Conservation (phyloP, 2,329 filamentous ascomycete species). For the Lecanosticta acicola region DNA sequence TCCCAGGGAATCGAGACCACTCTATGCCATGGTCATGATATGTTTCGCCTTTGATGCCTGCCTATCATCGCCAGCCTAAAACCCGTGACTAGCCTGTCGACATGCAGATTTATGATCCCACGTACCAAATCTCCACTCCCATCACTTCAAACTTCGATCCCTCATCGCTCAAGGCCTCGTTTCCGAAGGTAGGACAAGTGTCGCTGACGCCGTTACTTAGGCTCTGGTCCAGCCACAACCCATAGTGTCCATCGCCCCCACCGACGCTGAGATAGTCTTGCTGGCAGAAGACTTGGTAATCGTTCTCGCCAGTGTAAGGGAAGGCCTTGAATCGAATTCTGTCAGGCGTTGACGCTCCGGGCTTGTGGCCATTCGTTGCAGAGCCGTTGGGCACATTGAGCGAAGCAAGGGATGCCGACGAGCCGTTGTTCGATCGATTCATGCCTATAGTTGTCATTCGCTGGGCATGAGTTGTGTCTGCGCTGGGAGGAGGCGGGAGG, state of each 20-base stretch:
- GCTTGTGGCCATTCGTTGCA: constrained; percentile 23
- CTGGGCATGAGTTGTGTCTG: constrained; percentile 57
- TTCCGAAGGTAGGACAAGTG: constrained; percentile 85
- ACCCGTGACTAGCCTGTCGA: neutral
- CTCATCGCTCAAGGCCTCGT: constrained; percentile 87
- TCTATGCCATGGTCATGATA: too few species aligned
- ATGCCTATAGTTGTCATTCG: constrained; percentile 55
- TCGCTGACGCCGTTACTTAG: constrained; percentile 80
- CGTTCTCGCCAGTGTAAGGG: constrained; percentile 90
- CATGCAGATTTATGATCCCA: constrained; percentile 50
- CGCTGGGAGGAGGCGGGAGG: constrained; percentile 64
- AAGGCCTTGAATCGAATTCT: constrained; percentile 94
- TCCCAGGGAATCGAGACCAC: too few species aligned
- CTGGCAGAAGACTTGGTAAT: constrained; percentile 95
- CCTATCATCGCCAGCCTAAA: constrained; percentile 1
- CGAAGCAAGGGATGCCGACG: constrained; percentile 25
- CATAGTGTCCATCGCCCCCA: constrained; percentile 81
- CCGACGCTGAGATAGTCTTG: constrained; percentile 77
- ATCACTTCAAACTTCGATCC: constrained; percentile 87
- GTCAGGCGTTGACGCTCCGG: constrained; percentile 53
- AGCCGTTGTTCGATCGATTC: constrained; percentile 16
- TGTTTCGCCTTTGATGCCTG: constrained; percentile 10
- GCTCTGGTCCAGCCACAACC: constrained; percentile 84
- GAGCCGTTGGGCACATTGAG: constrained; percentile 18
- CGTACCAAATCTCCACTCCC: constrained; percentile 88